A percentile compares a stretch with the other conserved stretches of the same genome.
These are phyloP conservation scores for Podospora australis DNA, from an alignment of 495 filamentous ascomycete genomes.

Conservation along the genomic window DNA sequence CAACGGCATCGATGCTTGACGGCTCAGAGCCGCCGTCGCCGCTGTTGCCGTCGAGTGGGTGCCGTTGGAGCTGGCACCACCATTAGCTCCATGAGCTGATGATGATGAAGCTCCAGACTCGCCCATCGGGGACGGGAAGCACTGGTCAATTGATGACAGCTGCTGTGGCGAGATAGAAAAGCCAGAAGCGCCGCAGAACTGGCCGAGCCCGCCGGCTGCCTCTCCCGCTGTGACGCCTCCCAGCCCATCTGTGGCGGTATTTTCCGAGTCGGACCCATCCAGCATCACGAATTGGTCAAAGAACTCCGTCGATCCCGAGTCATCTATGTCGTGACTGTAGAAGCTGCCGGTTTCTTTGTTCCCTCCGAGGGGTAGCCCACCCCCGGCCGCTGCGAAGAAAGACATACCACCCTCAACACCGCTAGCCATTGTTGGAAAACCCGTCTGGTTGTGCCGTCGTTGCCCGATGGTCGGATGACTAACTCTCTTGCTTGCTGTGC, in stretches of 20 bases:
- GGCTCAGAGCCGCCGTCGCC: too few species aligned
- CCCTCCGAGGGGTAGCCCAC: slow-evolving; percentile 16
- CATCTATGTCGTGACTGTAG: slow-evolving; percentile 31
- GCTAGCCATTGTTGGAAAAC: slow-evolving; percentile 20
- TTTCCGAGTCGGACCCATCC: slow-evolving; percentile 25
- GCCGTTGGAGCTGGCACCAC: neutral
- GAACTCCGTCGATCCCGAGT: slow-evolving; percentile 34
- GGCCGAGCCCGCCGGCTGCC: slow-evolving; percentile 14
- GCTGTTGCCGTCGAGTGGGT: neutral
- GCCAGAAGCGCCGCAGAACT: slow-evolving; percentile 12
- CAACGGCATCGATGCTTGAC: too few species aligned
- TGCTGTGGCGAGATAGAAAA: slow-evolving; percentile 17
- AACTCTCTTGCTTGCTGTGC: neutral
- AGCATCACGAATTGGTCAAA: slow-evolving; percentile 44
- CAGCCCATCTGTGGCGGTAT: too few species aligned
- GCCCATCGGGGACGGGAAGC: neutral
- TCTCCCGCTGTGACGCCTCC: too few species aligned
- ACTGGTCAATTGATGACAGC: neutral
- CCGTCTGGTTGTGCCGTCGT: neutral
- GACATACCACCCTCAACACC: slow-evolving; percentile 19
- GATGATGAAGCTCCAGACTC: neutral
- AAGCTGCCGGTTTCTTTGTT: slow-evolving; percentile 35
- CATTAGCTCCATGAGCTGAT: neutral
- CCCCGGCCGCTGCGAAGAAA: slow-evolving; percentile 16
- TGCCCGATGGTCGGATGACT: neutral